These are phyloP conservation scores for Cryoendolithus antarcticus DNA, from an alignment of 2,329 filamentous ascomycete species.

Conservation along the genomic window DNA sequence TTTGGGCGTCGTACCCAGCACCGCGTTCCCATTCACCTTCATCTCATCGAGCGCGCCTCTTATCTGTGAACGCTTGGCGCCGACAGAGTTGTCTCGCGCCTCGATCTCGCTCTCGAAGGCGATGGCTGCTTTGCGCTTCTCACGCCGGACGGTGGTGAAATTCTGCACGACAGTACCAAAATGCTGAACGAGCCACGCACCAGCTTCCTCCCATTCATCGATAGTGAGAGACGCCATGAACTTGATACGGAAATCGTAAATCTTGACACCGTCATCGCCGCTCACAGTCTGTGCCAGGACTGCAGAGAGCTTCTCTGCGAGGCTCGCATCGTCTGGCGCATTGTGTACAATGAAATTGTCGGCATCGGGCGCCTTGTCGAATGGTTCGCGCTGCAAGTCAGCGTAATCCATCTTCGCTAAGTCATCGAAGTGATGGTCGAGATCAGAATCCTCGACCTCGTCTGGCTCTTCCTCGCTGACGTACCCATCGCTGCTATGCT, in stretches of 20 bases:
- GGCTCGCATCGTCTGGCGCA: slow-evolving; percentile 6
- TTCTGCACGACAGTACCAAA: slow-evolving; percentile 40
- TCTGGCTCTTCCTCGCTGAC: not conserved
- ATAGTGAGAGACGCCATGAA: slow-evolving; percentile 43
- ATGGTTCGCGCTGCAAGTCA: slow-evolving; percentile 16
- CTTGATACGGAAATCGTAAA: slow-evolving; percentile 3
- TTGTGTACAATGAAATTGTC: slow-evolving; percentile 6
- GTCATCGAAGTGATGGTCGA: slow-evolving; percentile 17
- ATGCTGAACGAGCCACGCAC: slow-evolving; percentile 46
- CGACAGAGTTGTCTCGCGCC: slow-evolving; percentile 39
- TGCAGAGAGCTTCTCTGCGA: slow-evolving; percentile 13
- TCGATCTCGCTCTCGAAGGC: slow-evolving; percentile 44
- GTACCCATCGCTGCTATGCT: too few relatives aligned
- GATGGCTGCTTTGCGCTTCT: slow-evolving; percentile 40
- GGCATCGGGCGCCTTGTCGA: slow-evolving; percentile 16
- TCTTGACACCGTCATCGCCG: slow-evolving; percentile 25
- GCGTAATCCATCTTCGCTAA: slow-evolving; percentile 17
- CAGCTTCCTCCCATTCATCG: slow-evolving; percentile 49
- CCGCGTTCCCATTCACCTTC: slow-evolving; percentile 40
- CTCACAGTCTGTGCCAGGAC: slow-evolving; percentile 3
- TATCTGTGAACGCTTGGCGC: slow-evolving; percentile 36
- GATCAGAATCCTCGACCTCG: not conserved
- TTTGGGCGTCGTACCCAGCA: slow-evolving; percentile 37
- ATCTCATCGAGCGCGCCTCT: slow-evolving; percentile 28
- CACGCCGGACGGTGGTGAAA: slow-evolving; percentile 40